Conservation (phyloP, 2,329 filamentous ascomycete genomes). For the Balansia obtecta region DNA sequence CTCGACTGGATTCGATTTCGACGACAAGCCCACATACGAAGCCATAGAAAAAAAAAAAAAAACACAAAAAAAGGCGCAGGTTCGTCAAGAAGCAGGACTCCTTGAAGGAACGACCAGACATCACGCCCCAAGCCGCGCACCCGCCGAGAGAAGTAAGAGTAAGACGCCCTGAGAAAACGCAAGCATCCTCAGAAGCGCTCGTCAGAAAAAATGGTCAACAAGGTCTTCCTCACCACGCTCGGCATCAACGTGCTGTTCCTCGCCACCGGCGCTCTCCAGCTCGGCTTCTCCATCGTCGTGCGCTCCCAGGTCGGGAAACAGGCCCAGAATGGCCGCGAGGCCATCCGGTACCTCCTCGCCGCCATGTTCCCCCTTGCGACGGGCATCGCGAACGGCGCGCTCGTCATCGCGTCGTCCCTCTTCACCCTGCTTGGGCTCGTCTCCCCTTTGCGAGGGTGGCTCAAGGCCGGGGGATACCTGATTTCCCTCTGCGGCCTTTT, state of each 20-base stretch:
- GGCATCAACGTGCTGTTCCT: constrained; percentile 38
- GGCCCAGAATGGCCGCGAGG: constrained; percentile 33
- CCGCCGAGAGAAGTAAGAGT: no score
- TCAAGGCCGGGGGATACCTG: constrained; percentile 57
- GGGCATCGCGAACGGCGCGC: constrained; percentile 57
- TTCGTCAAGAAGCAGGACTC: no score
- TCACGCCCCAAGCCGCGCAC: no score
- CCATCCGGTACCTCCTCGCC: constrained; percentile 39
- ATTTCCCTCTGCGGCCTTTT: constrained; percentile 49
- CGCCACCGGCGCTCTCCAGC: constrained; percentile 38
- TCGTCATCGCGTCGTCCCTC: constrained; percentile 60
- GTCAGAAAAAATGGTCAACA: constrained; percentile 43
- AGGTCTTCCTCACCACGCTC: constrained; percentile 37
- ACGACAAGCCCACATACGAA: no score
- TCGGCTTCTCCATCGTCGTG: constrained; percentile 43
- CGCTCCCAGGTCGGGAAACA: constrained; percentile 30
- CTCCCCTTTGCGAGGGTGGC: constrained; percentile 53
- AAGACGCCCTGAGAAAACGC: no score
- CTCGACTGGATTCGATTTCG: no score
- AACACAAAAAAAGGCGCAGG: no score
- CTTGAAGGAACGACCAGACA: no score
- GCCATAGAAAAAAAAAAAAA: no score
- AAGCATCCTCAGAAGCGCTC: no score
- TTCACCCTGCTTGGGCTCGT: constrained; percentile 60
- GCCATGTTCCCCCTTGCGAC: constrained; percentile 45